phyloP scores from a whole-genome alignment of 495 filamentous ascomycete species.

The Hyphodiscus hymeniophilus region DNA sequence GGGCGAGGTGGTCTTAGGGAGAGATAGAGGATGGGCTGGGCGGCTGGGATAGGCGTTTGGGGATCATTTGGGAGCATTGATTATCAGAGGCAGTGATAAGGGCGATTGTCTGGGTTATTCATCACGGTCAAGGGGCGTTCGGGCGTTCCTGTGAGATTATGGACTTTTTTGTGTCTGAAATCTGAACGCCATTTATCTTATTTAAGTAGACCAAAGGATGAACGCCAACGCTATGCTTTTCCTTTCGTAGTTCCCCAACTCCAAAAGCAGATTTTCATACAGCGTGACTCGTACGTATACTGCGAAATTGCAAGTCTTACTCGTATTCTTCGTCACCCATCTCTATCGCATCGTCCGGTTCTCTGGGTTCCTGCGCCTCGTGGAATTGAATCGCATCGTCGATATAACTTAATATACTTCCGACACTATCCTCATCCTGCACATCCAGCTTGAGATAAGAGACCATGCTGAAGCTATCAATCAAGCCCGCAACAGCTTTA shows the following conservation, averaged over 20 bases:
- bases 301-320: too few species aligned
- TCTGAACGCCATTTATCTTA: background rate
- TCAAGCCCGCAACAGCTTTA: conserved; percentile 74
- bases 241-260: background rate
- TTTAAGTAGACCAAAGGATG: too few species aligned
- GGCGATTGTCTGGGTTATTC: background rate
- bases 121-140: background rate
- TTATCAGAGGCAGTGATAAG: background rate
- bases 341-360: conserved; percentile 72
- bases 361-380: conserved; percentile 89
- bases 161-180: background rate
- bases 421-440: conserved; percentile 90
- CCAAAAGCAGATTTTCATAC: background rate
- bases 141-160: background rate
- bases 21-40: background rate
- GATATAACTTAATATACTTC: conserved; percentile 87
- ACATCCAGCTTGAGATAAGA: conserved; percentile 84
- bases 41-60: background rate
- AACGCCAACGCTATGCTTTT: conserved; percentile 24
- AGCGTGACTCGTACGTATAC: background rate
- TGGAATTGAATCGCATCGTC: conserved; percentile 95
- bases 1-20: background rate
- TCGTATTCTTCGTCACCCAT: conserved; percentile 41
- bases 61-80: background rate
- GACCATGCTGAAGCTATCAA: conserved; percentile 97